Evolutionary conservation across 768 basidiomycete species (phyloP).

Genomic region (Amanita molliuscula): DNA sequence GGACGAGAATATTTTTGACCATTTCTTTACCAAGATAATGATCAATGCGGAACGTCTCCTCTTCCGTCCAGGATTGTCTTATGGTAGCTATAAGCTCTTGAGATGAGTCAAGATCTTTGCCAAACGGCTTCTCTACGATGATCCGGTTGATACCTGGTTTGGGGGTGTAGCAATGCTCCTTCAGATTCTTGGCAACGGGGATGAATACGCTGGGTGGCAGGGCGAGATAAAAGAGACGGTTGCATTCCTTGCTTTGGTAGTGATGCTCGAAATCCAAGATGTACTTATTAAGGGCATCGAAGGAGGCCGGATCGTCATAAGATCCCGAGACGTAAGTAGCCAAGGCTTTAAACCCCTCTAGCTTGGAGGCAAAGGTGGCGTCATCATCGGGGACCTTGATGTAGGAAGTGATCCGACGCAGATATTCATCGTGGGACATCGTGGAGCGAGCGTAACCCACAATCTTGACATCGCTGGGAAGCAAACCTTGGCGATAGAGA

Average conservation of each 20-base stretch:
- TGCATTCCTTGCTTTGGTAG: slow-evolving; percentile 51
- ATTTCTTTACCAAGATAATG: slow-evolving; percentile 99
- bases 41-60: slow-evolving; percentile 98
- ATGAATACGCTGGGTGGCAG: slow-evolving; percentile 97
- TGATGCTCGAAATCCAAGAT: slow-evolving; percentile 68
- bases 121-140: slow-evolving; percentile 98
- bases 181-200: slow-evolving; percentile 75
- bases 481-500: slow-evolving; percentile 69
- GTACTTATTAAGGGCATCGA: slow-evolving; percentile 65
- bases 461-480: slow-evolving; percentile 80
- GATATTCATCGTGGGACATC: slow-evolving; percentile 80
- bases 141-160: slow-evolving; percentile 75
- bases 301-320: slow-evolving; percentile 80
- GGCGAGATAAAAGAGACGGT: slow-evolving; percentile 94
- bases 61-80: slow-evolving; percentile 86
- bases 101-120: slow-evolving; percentile 84
- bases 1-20: slow-evolving; percentile 96
- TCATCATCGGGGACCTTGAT: slow-evolving; percentile 72
- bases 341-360: slow-evolving; percentile 77
- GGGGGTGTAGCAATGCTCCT: slow-evolving; percentile 66
- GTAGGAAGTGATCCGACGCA: slow-evolving; percentile 74
- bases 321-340: slow-evolving; percentile 78
- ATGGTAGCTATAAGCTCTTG: slow-evolving; percentile 67
- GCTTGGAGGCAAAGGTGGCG: slow-evolving; percentile 41
- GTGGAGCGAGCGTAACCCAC: slow-evolving; percentile 96